Evolutionary conservation across 1,284 basidiomycete species (phyloP).

Genomic region (Lentinula novae-zelandiae): DNA sequence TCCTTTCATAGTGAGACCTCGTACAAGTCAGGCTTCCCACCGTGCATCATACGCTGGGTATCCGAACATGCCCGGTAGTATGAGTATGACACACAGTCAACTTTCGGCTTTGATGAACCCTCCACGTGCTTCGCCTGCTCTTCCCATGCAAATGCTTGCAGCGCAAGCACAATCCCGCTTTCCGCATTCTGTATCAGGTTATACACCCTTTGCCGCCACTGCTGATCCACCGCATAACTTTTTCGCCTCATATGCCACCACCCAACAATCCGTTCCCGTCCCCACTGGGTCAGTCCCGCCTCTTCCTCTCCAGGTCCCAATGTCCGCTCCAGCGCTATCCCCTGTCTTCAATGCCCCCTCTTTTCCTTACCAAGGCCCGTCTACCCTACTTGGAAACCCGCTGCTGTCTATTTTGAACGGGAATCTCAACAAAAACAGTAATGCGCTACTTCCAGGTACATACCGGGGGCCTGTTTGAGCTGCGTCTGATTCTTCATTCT

Average conservation of each 20-base stretch:
- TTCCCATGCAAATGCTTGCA: conserved; percentile 10
- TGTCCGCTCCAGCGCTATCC: conserved; percentile 3
- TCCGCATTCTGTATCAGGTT: conserved; percentile 15
- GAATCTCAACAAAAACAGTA: conserved; percentile 6
- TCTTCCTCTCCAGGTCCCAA: conserved; percentile 7
- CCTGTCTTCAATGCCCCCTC: conserved; percentile 1
- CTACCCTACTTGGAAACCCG: conserved; percentile 17
- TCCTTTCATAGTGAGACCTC: conserved; percentile 54
- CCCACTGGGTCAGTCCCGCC: conserved; percentile 3
- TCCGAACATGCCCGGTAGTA: conserved; percentile 26
- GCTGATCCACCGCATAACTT: conserved; percentile 14
- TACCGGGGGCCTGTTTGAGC: neutral
- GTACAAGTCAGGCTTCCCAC: conserved; percentile 53
- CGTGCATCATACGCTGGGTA: conserved; percentile 27
- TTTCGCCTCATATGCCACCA: conserved; percentile 7
- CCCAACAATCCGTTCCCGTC: conserved; percentile 11
- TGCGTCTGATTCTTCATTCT: neutral
- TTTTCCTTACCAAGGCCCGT: neutral
- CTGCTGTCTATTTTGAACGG: conserved; percentile 30
- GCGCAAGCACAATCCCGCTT: conserved; percentile 15
- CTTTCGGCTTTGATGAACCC: conserved; percentile 40
- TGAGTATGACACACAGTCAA: conserved; percentile 53
- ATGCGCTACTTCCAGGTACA: neutral
- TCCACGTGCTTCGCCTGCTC: neutral
- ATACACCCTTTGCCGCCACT: conserved; percentile 10